Conservation (phyloP, 2,329 filamentous ascomycete genomes). For the Clathrospora elynae region DNA sequence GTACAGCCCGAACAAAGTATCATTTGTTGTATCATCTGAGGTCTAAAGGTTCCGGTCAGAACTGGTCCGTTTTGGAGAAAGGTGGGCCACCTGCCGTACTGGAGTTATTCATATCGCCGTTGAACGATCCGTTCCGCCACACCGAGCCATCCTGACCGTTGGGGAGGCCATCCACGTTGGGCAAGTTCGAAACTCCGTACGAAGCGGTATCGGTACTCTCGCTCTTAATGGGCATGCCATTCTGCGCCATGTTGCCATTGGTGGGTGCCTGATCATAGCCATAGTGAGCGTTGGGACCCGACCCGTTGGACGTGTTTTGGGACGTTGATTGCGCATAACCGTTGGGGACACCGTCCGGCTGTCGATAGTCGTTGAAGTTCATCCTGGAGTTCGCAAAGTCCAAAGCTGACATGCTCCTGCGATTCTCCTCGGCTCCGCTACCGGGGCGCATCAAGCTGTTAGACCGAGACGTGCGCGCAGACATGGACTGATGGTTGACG, state of each 20-base stretch:
- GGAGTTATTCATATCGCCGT: conserved; percentile 49
- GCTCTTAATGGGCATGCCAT: conserved; percentile 43
- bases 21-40: conserved; percentile 52
- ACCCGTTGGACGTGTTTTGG: conserved; percentile 20
- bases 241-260: conserved; percentile 42
- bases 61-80: conserved; percentile 52
- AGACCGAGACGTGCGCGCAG: conserved; percentile 54
- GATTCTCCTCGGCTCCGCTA: conserved; percentile 45
- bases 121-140: conserved; percentile 52
- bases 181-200: conserved; percentile 44
- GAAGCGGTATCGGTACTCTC: conserved; percentile 38
- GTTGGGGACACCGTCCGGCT: conserved; percentile 37
- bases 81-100: conserved; percentile 54
- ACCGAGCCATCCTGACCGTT: conserved; percentile 47
- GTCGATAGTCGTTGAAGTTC: conserved; percentile 47
- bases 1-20: conserved; percentile 57
- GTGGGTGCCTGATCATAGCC: conserved; percentile 40
- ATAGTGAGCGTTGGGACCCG: conserved; percentile 37
- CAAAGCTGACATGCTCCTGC: conserved; percentile 45
- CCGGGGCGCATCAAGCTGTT: conserved; percentile 56
- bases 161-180: conserved; percentile 43
- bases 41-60: conserved; percentile 52
- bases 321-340: conserved; percentile 22
- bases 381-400: conserved; percentile 42
- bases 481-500: conserved; percentile 50